Evolutionary conservation across 371 early-diverging fungal genomes (phyloP), one percentile per base, ranked within the genome.

Genomic region (Rhizopus delemar): DNA sequence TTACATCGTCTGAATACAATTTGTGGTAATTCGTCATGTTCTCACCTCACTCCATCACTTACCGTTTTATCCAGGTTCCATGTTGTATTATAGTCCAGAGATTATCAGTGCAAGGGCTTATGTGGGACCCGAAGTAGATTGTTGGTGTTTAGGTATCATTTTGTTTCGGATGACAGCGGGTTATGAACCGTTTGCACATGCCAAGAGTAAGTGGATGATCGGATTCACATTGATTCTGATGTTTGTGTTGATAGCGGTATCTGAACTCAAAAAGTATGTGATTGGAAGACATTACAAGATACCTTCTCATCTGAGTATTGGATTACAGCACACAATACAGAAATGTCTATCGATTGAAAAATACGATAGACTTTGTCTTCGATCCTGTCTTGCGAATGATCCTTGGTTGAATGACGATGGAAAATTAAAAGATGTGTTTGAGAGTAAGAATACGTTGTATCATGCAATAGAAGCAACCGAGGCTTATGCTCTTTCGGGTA

Each of bases 141-240:
- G 85, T 32, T 89, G 90, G 90, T 85, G 86, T 63, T 69, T 95
- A 36, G 97, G 97, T 12, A 93, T 97, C 11, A 89, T 94, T 49
- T 64, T 97, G 12, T 97, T 91, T 69, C 88, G 94, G 33, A 86
- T 95, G 81, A 88, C 92, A 8, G 91, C 93, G 36, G 97, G 97
- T 2, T 86, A 87, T 59, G 88, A 95, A 41, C 97, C 95, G 0
- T 97, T 95, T 78, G 86, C 78, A 11, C 83, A 81, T 56, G 74
- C 83, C 39, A 76, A 76, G 52, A 74, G 79, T 75, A 72, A 75
- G 28, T 29, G 9, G 4, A 29, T 22, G 5, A 48, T n/a, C n/a
- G 29, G 48, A 16, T 28, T 28, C 48, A 28, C 49, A 41, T 51
- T 33, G 13, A 16, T 12, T 22, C 36, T 31, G 22, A 51, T 51